Evolutionary conservation across 441 rosid species (phyloP).

Genomic region (Erodium texanum): DNA sequence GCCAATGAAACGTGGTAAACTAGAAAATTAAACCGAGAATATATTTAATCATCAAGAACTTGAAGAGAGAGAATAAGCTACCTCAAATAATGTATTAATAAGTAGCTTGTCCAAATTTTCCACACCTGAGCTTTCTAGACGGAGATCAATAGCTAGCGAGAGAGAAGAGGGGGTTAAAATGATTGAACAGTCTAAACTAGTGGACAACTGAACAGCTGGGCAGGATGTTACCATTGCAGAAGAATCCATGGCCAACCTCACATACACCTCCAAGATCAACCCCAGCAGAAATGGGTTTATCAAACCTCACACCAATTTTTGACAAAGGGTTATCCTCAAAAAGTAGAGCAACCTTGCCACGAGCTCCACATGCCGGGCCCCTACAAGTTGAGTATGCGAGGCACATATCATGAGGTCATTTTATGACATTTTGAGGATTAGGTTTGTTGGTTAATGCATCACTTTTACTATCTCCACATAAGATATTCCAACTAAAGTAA

Average conservation of each 20-base stretch:
- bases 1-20: neutral
- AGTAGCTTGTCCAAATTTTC: slow-evolving; percentile 81
- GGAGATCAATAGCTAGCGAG: slow-evolving; percentile 64
- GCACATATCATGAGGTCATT: slow-evolving; percentile 1
- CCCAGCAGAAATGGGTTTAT: slow-evolving; percentile 78
- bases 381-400: slow-evolving; percentile 26
- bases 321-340: slow-evolving; percentile 87
- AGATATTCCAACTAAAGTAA: too few species aligned
- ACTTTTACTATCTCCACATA: neutral
- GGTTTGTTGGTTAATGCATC: neutral
- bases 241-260: slow-evolving; percentile 86
- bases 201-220: slow-evolving; percentile 4
- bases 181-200: slow-evolving; percentile 1
- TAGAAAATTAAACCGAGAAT: slow-evolving; percentile 11
- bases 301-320: slow-evolving; percentile 93
- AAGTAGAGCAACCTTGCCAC: slow-evolving; percentile 85
- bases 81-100: slow-evolving; percentile 84
- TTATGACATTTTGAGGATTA: neutral
- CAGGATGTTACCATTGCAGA: slow-evolving; percentile 59
- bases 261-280: slow-evolving; percentile 91
- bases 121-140: slow-evolving; percentile 65
- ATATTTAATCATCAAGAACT: neutral
- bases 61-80: slow-evolving; percentile 20
- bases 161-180: neutral
- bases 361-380: slow-evolving; percentile 74